A percentile compares a stretch with the other conserved stretches of the same genome.
Evolutionary conservation across 1,284 basidiomycete species (phyloP).

Genomic region (Leccinum subrobustum): DNA sequence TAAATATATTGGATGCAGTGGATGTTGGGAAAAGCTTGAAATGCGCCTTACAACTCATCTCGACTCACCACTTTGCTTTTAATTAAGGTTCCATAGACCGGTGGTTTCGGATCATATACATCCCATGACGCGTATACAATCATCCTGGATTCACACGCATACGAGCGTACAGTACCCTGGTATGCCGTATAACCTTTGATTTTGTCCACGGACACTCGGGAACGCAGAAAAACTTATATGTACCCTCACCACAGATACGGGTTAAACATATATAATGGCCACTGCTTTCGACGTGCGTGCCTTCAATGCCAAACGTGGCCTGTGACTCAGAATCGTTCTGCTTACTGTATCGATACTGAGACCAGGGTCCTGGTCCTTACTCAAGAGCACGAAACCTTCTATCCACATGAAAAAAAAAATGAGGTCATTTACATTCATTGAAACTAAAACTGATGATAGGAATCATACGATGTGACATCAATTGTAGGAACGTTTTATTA

Average conservation of each 20-base stretch:
- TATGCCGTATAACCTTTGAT: not conserved
- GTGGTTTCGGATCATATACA: not conserved
- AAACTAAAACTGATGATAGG: not conserved
- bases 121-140: not conserved
- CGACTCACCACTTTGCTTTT: not conserved
- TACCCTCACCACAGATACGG: not conserved
- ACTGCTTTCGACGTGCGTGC: not conserved
- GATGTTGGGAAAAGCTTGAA: not conserved
- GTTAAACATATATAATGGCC: not conserved
- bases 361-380: not conserved
- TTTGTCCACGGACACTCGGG: not conserved
- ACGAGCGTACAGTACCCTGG: not conserved
- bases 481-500: not conserved
- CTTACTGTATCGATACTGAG: not conserved
- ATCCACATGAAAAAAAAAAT: not conserved
- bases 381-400: not conserved
- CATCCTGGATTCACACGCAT: not conserved
- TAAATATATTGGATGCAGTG: not conserved
- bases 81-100: not conserved
- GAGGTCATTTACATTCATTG: not conserved
- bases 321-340: not conserved
- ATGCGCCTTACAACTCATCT: not conserved
- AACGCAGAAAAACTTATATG: not conserved
- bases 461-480: not conserved
- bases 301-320: not conserved